Conservation (phyloP, 805 yeast species). For the Candida bentonensis region DNA sequence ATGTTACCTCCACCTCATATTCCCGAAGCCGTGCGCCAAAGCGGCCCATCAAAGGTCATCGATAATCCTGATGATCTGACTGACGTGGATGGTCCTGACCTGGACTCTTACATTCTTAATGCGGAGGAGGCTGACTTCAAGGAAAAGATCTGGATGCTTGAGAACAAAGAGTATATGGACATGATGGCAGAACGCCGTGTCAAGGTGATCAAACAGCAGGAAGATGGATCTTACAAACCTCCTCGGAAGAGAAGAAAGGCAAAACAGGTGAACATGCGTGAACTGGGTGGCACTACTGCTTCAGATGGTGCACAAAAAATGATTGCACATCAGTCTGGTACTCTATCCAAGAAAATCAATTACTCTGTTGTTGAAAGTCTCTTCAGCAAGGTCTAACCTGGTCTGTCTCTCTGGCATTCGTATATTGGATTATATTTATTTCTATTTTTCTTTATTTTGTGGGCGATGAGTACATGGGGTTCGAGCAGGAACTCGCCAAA, state of each 20-base stretch:
- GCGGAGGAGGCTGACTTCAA: constrained; percentile 61
- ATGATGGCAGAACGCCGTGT: constrained; percentile 77
- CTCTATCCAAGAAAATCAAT: constrained; percentile 80
- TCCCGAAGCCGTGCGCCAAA: constrained; percentile 7
- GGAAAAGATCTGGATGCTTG: constrained; percentile 78
- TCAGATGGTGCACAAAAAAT: constrained; percentile 69
- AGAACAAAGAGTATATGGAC: constrained; percentile 71
- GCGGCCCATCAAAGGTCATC: constrained; percentile 9
- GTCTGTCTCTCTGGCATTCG: no score
- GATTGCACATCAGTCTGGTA: constrained; percentile 24
- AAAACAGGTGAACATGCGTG: constrained; percentile 8
- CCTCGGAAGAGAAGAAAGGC: constrained; percentile 26
- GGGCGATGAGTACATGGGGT: no score
- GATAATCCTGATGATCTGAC: constrained; percentile 51
- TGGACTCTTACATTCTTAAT: constrained; percentile 43
- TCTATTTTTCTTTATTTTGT: no score
- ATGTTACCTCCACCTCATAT: constrained; percentile 5
- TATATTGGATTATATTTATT: no score
- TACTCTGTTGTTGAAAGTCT: constrained; percentile 56
- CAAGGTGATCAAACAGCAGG: constrained; percentile 73
- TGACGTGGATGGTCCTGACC: constrained; percentile 77
- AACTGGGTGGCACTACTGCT: constrained; percentile 37
- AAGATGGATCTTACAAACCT: constrained; percentile 59
- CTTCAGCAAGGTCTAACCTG: constrained; percentile 16
- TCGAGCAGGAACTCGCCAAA: no score